Evolutionary conservation across 768 basidiomycete genomes (phyloP).

Genomic region (Tulasnella sp.): DNA sequence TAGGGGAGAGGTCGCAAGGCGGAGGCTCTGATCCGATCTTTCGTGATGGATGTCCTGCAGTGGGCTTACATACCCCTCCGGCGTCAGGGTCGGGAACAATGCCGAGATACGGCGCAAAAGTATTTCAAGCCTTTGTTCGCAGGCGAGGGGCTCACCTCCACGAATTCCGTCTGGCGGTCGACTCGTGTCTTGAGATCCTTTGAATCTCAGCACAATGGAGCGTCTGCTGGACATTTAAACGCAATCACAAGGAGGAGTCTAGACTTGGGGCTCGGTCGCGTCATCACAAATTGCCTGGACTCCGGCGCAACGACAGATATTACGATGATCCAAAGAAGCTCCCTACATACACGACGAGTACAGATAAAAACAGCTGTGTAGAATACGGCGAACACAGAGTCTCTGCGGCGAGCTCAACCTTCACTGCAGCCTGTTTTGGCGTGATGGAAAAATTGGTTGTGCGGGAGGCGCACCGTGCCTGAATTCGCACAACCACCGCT

Average conservation of each 20-base stretch:
- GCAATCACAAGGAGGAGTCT: background rate
- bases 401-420: background rate
- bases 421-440: background rate
- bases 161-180: background rate
- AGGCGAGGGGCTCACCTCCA: background rate
- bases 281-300: background rate
- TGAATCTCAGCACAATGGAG: background rate
- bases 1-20: background rate
- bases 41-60: background rate
- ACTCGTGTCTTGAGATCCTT: background rate
- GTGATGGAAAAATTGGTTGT: background rate
- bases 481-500: background rate
- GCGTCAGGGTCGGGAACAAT: background rate
- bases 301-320: background rate
- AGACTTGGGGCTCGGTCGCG: background rate
- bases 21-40: background rate
- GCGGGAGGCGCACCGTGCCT: background rate
- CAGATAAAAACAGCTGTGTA: background rate
- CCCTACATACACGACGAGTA: background rate
- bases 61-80: conserved; percentile 1
- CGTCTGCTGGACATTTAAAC: background rate
- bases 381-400: background rate
- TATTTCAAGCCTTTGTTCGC: conserved; percentile 1
- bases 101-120: background rate
- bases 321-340: background rate